Conservation (phyloP, 2,329 filamentous ascomycete genomes). For the Fusarium buharicum region DNA sequence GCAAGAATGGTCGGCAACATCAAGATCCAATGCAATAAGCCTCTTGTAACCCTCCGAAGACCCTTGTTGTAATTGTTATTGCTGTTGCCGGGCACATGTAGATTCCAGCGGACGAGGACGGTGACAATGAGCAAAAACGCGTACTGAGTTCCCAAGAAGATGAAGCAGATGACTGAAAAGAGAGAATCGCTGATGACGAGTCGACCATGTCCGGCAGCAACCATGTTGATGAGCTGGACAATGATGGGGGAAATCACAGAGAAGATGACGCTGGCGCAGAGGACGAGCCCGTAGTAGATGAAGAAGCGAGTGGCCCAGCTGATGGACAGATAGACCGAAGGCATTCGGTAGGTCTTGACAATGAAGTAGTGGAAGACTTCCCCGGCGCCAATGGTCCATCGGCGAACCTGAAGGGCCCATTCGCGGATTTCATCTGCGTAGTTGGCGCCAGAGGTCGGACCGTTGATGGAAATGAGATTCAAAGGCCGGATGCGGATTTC, state of each 20-base stretch:
- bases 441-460: slow-evolving; percentile 30
- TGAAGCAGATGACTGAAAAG: slow-evolving; percentile 15
- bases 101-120: slow-evolving; percentile 21
- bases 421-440: slow-evolving; percentile 29
- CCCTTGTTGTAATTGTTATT: slow-evolving; percentile 13
- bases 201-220: slow-evolving; percentile 9
- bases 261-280: slow-evolving; percentile 29
- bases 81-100: slow-evolving; percentile 3
- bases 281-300: slow-evolving; percentile 28
- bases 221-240: slow-evolving; percentile 22
- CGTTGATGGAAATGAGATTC: slow-evolving; percentile 35
- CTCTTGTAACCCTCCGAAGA: slow-evolving; percentile 10
- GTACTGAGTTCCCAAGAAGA: slow-evolving; percentile 27
- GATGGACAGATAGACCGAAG: slow-evolving; percentile 13
- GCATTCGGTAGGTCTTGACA: slow-evolving; percentile 36
- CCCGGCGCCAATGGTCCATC: slow-evolving; percentile 36
- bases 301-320: slow-evolving; percentile 34
- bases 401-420: slow-evolving; percentile 32
- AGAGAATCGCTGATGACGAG: slow-evolving; percentile 15
- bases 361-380: slow-evolving; percentile 38
- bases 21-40: slow-evolving; percentile 24
- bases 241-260: slow-evolving; percentile 22
- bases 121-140: slow-evolving; percentile 15
- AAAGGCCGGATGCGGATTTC: slow-evolving; percentile 30
- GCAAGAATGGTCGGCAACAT: slow-evolving; percentile 32